These are phyloP conservation scores for Erigeron canadensis DNA, from an alignment of 129 eudicot genomes.

Conservation along the genomic window DNA sequence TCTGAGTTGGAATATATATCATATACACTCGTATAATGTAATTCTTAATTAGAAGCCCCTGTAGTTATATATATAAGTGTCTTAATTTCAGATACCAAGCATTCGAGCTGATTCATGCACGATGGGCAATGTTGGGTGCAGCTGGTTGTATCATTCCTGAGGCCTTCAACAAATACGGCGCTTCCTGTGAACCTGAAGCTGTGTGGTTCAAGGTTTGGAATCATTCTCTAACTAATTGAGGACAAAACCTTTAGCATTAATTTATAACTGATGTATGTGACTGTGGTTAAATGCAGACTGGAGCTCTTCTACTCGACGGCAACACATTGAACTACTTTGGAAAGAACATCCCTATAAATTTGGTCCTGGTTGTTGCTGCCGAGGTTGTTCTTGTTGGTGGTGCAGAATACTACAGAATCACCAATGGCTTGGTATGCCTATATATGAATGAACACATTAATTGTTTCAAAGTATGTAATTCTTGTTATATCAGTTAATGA, in stretches of 20 bases:
- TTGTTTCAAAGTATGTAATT: conserved; percentile 16
- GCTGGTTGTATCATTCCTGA: conserved; percentile 97
- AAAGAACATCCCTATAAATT: conserved; percentile 89
- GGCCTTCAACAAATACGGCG: conserved; percentile 97
- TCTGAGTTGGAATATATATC: neutral
- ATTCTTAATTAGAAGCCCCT: neutral
- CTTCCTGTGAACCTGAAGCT: conserved; percentile 98
- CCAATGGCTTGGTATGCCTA: conserved; percentile 84
- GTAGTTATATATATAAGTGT: neutral
- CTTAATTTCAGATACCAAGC: conserved; percentile 71
- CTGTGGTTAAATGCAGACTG: conserved; percentile 55
- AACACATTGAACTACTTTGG: conserved; percentile 96
- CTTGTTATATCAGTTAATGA: neutral
- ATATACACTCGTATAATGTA: neutral
- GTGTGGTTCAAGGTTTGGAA: conserved; percentile 93
- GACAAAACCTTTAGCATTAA: neutral
- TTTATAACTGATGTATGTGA: neutral
- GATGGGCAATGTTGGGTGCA: conserved; percentile 99
- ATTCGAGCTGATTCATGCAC: conserved; percentile 78
- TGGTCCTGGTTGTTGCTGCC: conserved; percentile 72
- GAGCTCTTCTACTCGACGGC: conserved; percentile 93
- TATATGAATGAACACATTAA: neutral
- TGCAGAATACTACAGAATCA: conserved; percentile 95
- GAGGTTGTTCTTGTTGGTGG: conserved; percentile 98
- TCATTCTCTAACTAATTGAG: neutral